These are phyloP conservation scores for Aspergillus bridgeri DNA, from an alignment of 495 filamentous ascomycete species.

Conservation along the genomic window DNA sequence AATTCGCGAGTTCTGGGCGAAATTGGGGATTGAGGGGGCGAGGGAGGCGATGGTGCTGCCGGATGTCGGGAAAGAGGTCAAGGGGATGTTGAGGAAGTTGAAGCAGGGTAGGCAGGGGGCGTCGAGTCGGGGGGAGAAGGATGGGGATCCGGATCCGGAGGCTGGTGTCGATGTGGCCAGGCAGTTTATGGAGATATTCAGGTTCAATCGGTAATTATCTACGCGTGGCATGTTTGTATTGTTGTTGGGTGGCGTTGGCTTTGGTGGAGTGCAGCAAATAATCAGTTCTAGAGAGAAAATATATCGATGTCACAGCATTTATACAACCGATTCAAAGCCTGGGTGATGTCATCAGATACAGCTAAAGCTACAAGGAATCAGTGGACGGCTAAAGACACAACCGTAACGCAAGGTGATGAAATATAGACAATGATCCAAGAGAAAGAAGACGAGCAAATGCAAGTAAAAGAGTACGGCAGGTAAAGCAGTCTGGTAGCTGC, in stretches of 20 bases:
- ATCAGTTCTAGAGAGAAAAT: neutral
- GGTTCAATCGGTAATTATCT: constrained; percentile 41
- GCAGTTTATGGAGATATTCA: constrained; percentile 47
- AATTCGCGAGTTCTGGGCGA: constrained; percentile 44
- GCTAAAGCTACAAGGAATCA: constrained; percentile 13
- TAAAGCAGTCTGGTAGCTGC: constrained; percentile 3
- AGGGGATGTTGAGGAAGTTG: constrained; percentile 26
- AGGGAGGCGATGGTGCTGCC: constrained; percentile 43
- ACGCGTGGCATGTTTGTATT: neutral
- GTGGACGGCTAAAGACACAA: constrained; percentile 9
- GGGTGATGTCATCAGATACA: constrained; percentile 8
- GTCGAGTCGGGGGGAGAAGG: constrained; percentile 7
- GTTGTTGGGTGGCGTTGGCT: neutral
- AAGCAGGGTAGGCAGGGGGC: constrained; percentile 13
- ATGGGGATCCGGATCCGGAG: constrained; percentile 35
- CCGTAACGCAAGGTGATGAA: constrained; percentile 1
- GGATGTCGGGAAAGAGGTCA: constrained; percentile 40
- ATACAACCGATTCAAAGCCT: constrained; percentile 1
- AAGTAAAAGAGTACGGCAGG: constrained; percentile 1
- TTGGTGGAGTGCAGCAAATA: neutral
- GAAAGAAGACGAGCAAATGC: neutral
- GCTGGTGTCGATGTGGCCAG: constrained; percentile 44
- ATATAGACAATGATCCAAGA: constrained; percentile 2
- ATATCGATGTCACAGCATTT: neutral
- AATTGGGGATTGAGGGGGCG: constrained; percentile 32